These are phyloP conservation scores for Trypanosoma boissoni DNA, from an alignment of 208 protist genomes.

Conservation along the genomic window DNA sequence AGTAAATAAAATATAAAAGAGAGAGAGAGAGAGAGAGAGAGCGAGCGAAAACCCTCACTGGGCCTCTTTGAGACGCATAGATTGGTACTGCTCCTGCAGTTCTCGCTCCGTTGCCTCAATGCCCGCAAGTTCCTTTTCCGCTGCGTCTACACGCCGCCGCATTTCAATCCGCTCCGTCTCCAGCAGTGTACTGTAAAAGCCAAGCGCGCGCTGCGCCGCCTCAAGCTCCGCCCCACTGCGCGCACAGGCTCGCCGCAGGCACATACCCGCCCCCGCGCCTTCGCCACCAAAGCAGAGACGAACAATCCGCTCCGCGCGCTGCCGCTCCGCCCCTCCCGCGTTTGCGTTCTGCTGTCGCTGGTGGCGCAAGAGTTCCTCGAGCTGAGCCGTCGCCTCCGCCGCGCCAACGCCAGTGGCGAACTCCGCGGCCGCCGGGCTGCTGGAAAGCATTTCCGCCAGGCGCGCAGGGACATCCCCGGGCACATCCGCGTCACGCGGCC, in stretches of 20 bases:
- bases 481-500: constrained; percentile 6
- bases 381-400: constrained; percentile 19
- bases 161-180: constrained; percentile 40
- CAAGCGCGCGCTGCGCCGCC: constrained; percentile 16
- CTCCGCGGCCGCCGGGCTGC: not conserved
- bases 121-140: constrained; percentile 26
- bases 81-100: constrained; percentile 52
- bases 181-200: constrained; percentile 22
- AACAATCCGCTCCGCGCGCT: constrained; percentile 12
- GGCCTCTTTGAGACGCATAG: constrained; percentile 7
- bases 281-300: constrained; percentile 15
- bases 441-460: constrained; percentile 9
- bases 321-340: not conserved
- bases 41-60: not conserved
- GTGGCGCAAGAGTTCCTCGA: constrained; percentile 20
- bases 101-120: constrained; percentile 35
- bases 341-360: constrained; percentile 9
- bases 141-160: constrained; percentile 32
- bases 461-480: not conserved
- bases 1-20: not conserved
- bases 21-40: not conserved
- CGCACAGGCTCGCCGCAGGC: constrained; percentile 15
- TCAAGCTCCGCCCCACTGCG: constrained; percentile 22
- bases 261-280: not conserved
- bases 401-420: constrained; percentile 18